phyloP scores from a whole-genome alignment of 106 monocot genomes.

The Allium fistulosum region DNA sequence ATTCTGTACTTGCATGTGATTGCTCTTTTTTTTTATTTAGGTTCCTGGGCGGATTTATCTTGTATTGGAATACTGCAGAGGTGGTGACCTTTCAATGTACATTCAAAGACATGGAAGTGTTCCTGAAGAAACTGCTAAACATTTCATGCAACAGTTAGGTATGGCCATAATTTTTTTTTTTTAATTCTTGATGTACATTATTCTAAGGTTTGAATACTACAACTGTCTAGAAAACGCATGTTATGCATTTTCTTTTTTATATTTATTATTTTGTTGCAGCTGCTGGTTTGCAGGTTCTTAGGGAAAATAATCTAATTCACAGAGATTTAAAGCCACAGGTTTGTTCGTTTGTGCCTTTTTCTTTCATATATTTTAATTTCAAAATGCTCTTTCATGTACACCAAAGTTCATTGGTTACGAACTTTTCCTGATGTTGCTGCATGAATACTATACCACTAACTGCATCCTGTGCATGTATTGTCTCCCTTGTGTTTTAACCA shows the following conservation, averaged over 20 bases:
- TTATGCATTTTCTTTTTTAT: background rate
- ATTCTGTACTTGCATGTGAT: background rate
- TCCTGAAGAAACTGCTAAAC: constrained; percentile 71
- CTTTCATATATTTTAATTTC: background rate
- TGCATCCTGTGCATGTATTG: no score
- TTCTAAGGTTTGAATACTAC: background rate
- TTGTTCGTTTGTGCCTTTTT: background rate
- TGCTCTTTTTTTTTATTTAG: constrained; percentile 13
- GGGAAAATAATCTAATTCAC: constrained; percentile 86
- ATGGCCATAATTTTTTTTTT: constrained; percentile 5
- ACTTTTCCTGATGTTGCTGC: no score
- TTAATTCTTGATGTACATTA: background rate
- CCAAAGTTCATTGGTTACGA: no score
- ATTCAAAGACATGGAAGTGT: constrained; percentile 64
- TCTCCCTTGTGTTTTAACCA: no score
- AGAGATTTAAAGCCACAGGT: constrained; percentile 98
- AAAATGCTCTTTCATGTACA: no score
- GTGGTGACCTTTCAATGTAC: constrained; percentile 79
- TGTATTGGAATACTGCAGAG: constrained; percentile 83
- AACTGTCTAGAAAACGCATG: background rate
- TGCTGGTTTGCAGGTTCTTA: constrained; percentile 82
- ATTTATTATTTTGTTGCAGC: constrained; percentile 44
- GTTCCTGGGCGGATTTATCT: constrained; percentile 63
- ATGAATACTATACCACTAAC: no score
- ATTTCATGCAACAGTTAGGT: constrained; percentile 96